phyloP scores from a whole-genome alignment of 306 rosid species.

The Styphnolobium japonicum region DNA sequence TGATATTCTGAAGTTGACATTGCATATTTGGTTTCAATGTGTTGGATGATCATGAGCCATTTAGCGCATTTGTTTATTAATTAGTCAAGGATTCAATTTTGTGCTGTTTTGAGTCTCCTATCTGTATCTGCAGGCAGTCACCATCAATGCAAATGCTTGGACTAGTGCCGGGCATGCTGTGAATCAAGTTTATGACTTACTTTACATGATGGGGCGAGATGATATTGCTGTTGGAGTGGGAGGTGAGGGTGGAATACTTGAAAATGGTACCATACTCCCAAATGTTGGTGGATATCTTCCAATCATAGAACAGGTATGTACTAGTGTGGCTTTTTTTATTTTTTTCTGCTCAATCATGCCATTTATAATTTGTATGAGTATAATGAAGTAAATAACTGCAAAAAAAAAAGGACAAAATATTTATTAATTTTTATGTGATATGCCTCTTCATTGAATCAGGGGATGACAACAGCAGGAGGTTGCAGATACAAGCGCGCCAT shows the following conservation, averaged over 20 bases:
- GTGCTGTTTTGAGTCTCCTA: too few species aligned
- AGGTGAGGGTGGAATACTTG: constrained; percentile 80
- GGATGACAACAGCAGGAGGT: constrained; percentile 59
- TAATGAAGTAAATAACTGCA: background rate
- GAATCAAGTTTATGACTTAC: constrained; percentile 78
- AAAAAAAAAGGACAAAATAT: background rate
- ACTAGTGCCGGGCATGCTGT: constrained; percentile 73
- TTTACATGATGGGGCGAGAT: constrained; percentile 92
- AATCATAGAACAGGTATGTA: constrained; percentile 68
- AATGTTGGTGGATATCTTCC: constrained; percentile 94
- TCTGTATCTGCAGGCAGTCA: constrained; percentile 56
- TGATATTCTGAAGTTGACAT: constrained; percentile 2
- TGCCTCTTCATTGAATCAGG: constrained; percentile 39
- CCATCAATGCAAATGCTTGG: constrained; percentile 74
- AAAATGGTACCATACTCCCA: constrained; percentile 60
- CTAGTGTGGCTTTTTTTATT: background rate
- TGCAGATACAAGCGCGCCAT: constrained; percentile 79
- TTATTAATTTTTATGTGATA: background rate
- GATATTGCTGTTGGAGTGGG: constrained; percentile 84
- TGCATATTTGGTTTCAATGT: background rate
- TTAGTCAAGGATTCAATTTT: background rate
- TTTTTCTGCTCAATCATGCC: background rate
- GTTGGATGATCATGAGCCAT: background rate
- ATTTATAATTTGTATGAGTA: background rate
- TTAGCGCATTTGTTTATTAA: background rate